Evolutionary conservation across 805 yeast species (phyloP), one percentile per base, ranked within the genome.

Genomic region (Suhomyces sp.): DNA sequence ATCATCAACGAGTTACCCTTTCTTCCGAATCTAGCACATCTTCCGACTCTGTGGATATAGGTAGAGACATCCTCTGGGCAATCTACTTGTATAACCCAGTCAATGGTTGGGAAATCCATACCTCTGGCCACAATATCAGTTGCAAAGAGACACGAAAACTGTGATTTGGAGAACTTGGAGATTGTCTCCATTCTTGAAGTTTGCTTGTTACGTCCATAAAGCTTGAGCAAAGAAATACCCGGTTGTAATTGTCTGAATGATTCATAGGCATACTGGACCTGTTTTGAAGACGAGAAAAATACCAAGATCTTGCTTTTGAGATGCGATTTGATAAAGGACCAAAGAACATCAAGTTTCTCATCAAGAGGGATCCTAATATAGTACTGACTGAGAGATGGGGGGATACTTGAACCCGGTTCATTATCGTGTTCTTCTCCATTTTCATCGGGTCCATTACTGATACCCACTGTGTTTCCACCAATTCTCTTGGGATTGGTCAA

Each of bases 61-160:
- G 96, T 88, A 19, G 88, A 87, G 2, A 79, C 74, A 58, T 86
- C 95, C 54, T 88, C 96, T 0, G 96, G 96, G 50, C 95, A 85
- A 54, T 88, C 96, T 1, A 87, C 72, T 57, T 88, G 96, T 6
- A 88, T 69, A n/a, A 88, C 95, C 96, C 96, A 88, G 53, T 88
- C 95, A 32, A 88, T 85, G 5, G 90, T 85, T 0, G 96, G 96
- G 60, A 88, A 87, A 58, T 88, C 96, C 25, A 88, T 74, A 12
- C 96, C 96, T 56, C 96, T 70, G 1, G 96, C 95, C 9, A 87
- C 95, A 28, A 88, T 82, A 62, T 88, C 96, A 0, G 96, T 88
- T 0, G 95, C 93, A 53, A 88, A 79, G 31, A 88, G 63, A 63
- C 95, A 87, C 11, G 86, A 85, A 35, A 83, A 77, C 46, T 83